Conservation (phyloP, 2,329 filamentous ascomycete genomes). For the Apiospora marii region DNA sequence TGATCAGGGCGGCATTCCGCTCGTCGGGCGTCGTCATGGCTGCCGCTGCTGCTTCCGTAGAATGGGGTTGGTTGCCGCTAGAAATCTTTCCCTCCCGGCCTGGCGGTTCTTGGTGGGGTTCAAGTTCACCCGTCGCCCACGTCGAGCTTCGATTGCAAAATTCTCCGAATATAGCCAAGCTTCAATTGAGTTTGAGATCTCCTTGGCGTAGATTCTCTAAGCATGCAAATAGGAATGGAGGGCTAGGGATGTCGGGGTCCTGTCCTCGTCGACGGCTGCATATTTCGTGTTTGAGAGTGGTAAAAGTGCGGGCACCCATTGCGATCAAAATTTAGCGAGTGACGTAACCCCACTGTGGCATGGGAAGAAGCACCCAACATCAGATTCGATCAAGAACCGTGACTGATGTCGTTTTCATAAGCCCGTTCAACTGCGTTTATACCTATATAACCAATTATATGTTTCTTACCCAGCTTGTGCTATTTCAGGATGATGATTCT, state of each 20-base stretch:
- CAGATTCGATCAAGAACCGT: background rate
- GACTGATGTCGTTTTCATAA: too few species aligned
- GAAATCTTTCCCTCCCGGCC: too few species aligned
- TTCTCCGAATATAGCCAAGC: too few species aligned
- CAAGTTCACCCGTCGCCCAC: background rate
- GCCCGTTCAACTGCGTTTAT: too few species aligned
- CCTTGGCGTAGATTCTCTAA: background rate
- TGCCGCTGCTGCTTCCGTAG: background rate
- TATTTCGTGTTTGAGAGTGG: background rate
- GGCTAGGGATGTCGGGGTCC: background rate
- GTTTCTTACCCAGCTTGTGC: too few species aligned
- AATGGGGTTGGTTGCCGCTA: background rate
- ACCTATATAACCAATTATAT: too few species aligned
- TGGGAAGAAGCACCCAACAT: conserved; percentile 13
- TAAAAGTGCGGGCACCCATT: background rate
- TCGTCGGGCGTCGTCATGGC: conserved; percentile 34
- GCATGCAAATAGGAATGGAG: background rate
- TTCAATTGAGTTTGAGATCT: background rate
- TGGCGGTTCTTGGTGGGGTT: conserved; percentile 6
- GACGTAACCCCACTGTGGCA: conserved; percentile 8
- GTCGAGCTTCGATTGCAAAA: background rate
- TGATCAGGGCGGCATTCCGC: conserved; percentile 48
- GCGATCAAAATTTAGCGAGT: conserved; percentile 6
- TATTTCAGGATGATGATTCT: background rate
- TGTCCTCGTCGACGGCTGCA: background rate